These are phyloP conservation scores for Metschnikowia cubensis DNA, from an alignment of 805 yeast species.

Conservation along the genomic window DNA sequence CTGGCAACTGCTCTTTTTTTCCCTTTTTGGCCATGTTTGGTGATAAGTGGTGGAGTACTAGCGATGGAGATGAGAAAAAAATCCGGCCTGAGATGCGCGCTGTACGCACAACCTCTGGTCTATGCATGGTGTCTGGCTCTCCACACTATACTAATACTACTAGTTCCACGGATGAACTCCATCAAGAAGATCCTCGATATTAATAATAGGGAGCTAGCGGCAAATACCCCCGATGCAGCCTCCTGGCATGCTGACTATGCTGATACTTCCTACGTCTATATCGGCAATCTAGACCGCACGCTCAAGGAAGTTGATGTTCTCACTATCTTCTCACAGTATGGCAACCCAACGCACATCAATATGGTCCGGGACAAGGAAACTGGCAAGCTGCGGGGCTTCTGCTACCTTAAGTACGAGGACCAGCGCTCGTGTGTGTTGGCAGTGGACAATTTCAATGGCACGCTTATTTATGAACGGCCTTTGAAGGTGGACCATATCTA, in stretches of 20 bases:
- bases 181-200: slow-evolving; percentile 48
- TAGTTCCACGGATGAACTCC: slow-evolving; percentile 27
- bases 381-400: slow-evolving; percentile 71
- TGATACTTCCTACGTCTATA: slow-evolving; percentile 71
- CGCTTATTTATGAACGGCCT: slow-evolving; percentile 45
- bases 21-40: slow-evolving; percentile 14
- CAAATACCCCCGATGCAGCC: slow-evolving; percentile 52
- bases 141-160: not conserved
- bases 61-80: slow-evolving; percentile 9
- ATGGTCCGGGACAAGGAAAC: slow-evolving; percentile 61
- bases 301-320: slow-evolving; percentile 73
- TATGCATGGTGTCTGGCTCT: not conserved
- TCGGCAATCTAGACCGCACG: slow-evolving; percentile 66
- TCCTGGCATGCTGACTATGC: slow-evolving; percentile 89
- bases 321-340: slow-evolving; percentile 82
- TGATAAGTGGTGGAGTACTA: not conserved
- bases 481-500: slow-evolving; percentile 68
- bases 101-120: slow-evolving; percentile 1
- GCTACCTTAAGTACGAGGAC: slow-evolving; percentile 78
- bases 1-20: slow-evolving; percentile 2
- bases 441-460: slow-evolving; percentile 83
- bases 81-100: slow-evolving; percentile 6
- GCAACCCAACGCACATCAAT: slow-evolving; percentile 74
- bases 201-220: slow-evolving; percentile 64
- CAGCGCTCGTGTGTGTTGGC: slow-evolving; percentile 79